Conservation (phyloP, 2,329 filamentous ascomycete species). For the Aspergillus latus region DNA sequence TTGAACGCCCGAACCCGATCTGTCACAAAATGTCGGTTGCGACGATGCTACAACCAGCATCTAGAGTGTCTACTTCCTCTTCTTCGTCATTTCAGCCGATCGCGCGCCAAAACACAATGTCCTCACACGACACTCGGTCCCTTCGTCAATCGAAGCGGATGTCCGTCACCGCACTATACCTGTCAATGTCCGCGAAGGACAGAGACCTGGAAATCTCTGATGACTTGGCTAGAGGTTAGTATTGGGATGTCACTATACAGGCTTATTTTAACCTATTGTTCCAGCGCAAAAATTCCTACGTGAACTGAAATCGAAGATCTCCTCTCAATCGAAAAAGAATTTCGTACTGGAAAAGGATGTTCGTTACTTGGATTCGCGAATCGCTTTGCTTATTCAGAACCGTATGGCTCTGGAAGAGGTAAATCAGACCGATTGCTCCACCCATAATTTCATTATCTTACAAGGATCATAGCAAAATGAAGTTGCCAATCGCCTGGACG, state of each 20-base stretch:
- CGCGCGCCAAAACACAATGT: conserved; percentile 76
- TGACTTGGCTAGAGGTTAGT: conserved; percentile 85
- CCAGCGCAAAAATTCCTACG: conserved; percentile 88
- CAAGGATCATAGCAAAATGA: conserved; percentile 76
- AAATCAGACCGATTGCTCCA: conserved; percentile 29
- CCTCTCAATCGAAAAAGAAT: conserved; percentile 98
- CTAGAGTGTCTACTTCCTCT: conserved; percentile 84
- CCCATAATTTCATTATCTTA: neutral
- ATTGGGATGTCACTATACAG: too few species aligned
- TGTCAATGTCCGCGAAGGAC: conserved; percentile 96
- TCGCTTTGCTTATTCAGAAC: conserved; percentile 96
- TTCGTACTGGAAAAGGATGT: conserved; percentile 99
- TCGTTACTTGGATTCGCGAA: conserved; percentile 92
- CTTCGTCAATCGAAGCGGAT: conserved; percentile 96
- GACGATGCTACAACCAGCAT: conserved; percentile 62
- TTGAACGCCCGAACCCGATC: conserved; percentile 6
- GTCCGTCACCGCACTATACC: conserved; percentile 93
- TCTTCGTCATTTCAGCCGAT: conserved; percentile 91
- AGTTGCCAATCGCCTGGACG: conserved; percentile 96
- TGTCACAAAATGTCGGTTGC: conserved; percentile 40
- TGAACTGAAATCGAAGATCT: conserved; percentile 94
- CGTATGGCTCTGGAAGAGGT: conserved; percentile 98
- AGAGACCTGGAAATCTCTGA: conserved; percentile 97
- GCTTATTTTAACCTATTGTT: conserved; percentile 3
- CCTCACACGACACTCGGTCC: conserved; percentile 88